Conservation (phyloP, 305 asterid species). For the Fraxinus greggii region DNA sequence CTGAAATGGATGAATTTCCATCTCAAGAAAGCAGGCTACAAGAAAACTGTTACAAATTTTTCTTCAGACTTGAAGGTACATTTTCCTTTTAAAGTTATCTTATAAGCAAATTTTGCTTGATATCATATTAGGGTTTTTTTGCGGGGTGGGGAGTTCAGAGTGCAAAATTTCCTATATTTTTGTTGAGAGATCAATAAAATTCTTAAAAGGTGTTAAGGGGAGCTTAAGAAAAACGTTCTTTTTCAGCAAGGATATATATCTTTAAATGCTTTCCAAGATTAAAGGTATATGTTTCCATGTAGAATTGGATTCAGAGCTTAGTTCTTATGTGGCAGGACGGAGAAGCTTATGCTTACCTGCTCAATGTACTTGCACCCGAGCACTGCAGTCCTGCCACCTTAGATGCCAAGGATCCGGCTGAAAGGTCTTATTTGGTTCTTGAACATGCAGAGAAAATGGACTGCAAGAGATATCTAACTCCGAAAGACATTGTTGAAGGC, state of each 20-base stretch:
- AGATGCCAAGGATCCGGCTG: conserved; percentile 72
- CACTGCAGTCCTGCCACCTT: conserved; percentile 77
- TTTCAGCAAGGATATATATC: background rate
- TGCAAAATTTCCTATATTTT: background rate
- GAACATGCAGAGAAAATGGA: conserved; percentile 97
- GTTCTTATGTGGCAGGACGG: conserved; percentile 63
- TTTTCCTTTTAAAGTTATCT: conserved; percentile 6
- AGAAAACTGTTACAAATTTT: conserved; percentile 78
- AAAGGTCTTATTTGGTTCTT: conserved; percentile 85
- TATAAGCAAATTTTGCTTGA: background rate
- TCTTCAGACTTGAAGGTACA: conserved; percentile 88
- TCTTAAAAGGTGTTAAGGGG: background rate
- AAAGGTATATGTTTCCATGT: background rate
- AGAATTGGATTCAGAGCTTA: background rate
- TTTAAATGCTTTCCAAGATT: background rate
- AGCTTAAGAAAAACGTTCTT: background rate
- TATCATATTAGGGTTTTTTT: background rate
- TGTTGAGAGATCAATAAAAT: background rate
- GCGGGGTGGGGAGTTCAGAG: background rate
- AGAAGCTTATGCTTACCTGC: conserved; percentile 94
- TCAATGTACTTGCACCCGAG: conserved; percentile 93
- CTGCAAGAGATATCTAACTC: conserved; percentile 86
- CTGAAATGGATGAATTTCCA: conserved; percentile 98
- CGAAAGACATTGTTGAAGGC: conserved; percentile 88
- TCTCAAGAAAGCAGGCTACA: conserved; percentile 88